A percentile compares a stretch with the other conserved stretches of the same genome.
Evolutionary conservation across 768 basidiomycete genomes (phyloP).

Genomic region (Leucocoprinus birnbaumii): DNA sequence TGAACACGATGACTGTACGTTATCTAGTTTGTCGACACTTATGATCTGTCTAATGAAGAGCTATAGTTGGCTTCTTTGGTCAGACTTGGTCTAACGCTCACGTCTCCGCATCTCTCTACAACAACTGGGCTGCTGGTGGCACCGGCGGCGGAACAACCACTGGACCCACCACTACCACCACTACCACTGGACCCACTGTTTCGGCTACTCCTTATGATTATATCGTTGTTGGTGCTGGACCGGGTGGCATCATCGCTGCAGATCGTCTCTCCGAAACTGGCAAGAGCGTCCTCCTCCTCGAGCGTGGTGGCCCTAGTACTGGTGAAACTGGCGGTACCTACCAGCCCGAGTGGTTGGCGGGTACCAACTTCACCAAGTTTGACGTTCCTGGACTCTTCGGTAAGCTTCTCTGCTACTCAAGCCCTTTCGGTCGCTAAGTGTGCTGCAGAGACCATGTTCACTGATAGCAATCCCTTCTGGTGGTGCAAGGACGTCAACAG

Average conservation of each 20-base stretch:
- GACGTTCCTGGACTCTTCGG: conserved; percentile 62
- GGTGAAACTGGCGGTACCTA: conserved; percentile 58
- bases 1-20: conserved; percentile 46
- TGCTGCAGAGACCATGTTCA: conserved; percentile 55
- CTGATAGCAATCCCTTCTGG: conserved; percentile 53
- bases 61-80: conserved; percentile 58
- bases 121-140: conserved; percentile 46
- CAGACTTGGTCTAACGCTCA: conserved; percentile 44
- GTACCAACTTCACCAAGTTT: conserved; percentile 43
- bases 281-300: conserved; percentile 60
- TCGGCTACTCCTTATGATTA: conserved; percentile 46
- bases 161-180: conserved; percentile 26
- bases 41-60: neutral
- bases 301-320: conserved; percentile 63
- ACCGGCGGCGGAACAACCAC: conserved; percentile 36
- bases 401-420: conserved; percentile 7
- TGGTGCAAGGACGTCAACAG: conserved; percentile 66
- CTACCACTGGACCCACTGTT: conserved; percentile 27
- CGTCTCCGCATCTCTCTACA: conserved; percentile 43
- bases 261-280: conserved; percentile 59
- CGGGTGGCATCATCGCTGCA: conserved; percentile 56
- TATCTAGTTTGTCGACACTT: neutral
- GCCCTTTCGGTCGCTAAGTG: neutral
- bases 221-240: conserved; percentile 55
- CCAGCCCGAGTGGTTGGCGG: conserved; percentile 39